A percentile compares a stretch with the other conserved stretches of the same genome.
These are phyloP conservation scores for Globisporangium viniferum DNA, from an alignment of 352 stramenopile species.

Conservation along the genomic window DNA sequence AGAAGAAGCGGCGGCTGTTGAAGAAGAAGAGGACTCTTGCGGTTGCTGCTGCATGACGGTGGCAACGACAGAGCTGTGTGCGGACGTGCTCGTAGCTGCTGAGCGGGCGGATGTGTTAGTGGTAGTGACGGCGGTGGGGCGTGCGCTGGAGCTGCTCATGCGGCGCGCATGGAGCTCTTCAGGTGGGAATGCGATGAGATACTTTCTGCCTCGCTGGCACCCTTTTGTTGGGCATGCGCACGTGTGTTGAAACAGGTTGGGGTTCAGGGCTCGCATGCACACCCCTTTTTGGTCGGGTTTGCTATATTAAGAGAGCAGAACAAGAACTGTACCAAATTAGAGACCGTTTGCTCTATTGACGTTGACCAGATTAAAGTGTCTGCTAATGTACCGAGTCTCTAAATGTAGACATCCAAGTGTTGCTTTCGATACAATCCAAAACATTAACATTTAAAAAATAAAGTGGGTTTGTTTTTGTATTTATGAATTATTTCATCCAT, in stretches of 20 bases:
- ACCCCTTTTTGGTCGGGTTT: neutral
- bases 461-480: no score
- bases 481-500: no score
- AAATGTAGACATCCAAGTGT: no score
- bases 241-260: neutral
- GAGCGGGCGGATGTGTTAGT: neutral
- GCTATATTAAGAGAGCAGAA: neutral
- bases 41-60: neutral
- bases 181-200: neutral
- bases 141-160: conserved; percentile 10
- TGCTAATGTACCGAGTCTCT: no score
- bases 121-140: neutral
- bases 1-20: neutral
- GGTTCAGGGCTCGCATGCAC: neutral
- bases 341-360: no score
- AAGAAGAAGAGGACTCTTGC: neutral
- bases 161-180: conserved; percentile 9
- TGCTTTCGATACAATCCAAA: no score
- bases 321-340: no score
- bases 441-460: no score
- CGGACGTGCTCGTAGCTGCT: neutral
- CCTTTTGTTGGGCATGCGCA: neutral
- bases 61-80: neutral
- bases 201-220: neutral
- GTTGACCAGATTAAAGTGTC: no score